Conservation (phyloP, 1,284 basidiomycete genomes). For the Ustilago trichophora region DNA sequence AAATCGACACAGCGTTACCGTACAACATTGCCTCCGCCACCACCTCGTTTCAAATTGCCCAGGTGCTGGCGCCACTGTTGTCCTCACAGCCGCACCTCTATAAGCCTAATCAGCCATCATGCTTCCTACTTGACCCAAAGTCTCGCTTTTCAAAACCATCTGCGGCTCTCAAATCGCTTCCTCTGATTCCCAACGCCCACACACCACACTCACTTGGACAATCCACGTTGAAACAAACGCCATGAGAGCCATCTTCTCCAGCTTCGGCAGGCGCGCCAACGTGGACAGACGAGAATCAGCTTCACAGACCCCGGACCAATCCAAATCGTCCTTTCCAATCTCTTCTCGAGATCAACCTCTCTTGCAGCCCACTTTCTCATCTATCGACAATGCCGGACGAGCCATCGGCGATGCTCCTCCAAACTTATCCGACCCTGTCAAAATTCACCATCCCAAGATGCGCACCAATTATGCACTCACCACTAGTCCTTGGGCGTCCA, state of each 20-base stretch:
- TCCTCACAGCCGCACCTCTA: too few species aligned
- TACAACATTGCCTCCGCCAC: too few species aligned
- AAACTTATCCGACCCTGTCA: neutral
- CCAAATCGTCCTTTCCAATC: neutral
- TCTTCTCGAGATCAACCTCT: neutral
- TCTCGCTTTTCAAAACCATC: too few species aligned
- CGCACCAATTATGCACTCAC: neutral
- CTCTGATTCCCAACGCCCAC: too few species aligned
- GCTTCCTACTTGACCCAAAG: too few species aligned
- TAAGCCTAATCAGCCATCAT: too few species aligned
- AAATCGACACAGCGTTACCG: too few species aligned
- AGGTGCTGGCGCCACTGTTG: too few species aligned
- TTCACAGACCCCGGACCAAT: neutral
- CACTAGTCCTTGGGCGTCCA: conserved; percentile 7
- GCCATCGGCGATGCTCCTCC: conserved; percentile 25
- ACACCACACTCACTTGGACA: too few species aligned
- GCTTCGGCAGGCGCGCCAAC: conserved; percentile 24
- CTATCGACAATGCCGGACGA: conserved; percentile 2
- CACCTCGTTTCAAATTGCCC: too few species aligned
- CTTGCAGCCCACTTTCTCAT: conserved; percentile 6
- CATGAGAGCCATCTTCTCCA: conserved; percentile 37
- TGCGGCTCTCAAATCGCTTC: too few species aligned
- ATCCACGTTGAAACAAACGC: neutral
- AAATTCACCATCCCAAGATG: neutral
- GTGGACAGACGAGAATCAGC: conserved; percentile 2